Evolutionary conservation across 805 yeast genomes (phyloP).

Genomic region (Zygotorulaspora sp.): DNA sequence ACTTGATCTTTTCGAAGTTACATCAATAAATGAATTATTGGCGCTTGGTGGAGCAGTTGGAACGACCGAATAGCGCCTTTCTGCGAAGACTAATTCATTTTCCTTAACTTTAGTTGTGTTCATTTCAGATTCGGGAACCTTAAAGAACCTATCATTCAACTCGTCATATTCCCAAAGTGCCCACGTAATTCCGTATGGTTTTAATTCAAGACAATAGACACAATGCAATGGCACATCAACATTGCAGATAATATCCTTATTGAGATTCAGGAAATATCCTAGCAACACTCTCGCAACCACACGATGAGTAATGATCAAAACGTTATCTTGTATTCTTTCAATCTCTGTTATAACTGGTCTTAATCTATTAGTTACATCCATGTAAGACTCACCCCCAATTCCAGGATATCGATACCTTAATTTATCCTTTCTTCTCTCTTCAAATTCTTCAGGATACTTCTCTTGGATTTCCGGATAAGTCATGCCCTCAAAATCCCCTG

Average conservation of each 20-base stretch:
- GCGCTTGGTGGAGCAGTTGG: constrained; percentile 62
- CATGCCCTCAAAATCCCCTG: constrained; percentile 89
- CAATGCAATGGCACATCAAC: constrained; percentile 92
- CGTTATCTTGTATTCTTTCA: constrained; percentile 85
- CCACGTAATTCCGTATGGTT: constrained; percentile 96
- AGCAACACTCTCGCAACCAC: constrained; percentile 84
- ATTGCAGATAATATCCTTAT: constrained; percentile 75
- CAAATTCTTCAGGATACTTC: constrained; percentile 71
- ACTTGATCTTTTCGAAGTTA: constrained; percentile 14
- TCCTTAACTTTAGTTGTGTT: constrained; percentile 55
- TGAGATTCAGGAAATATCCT: constrained; percentile 84
- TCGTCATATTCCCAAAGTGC: constrained; percentile 84
- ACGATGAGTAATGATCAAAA: constrained; percentile 78
- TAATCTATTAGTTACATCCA: constrained; percentile 87
- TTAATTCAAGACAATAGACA: constrained; percentile 82
- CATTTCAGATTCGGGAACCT: constrained; percentile 46
- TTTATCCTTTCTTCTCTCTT: constrained; percentile 69
- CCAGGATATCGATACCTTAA: constrained; percentile 91
- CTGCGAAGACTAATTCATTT: constrained; percentile 64
- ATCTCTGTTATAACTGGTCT: constrained; percentile 88
- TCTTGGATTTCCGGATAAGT: constrained; percentile 82
- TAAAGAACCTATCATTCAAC: constrained; percentile 65
- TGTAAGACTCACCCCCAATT: constrained; percentile 91
- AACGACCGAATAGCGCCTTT: constrained; percentile 65
- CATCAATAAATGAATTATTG: constrained; percentile 18